phyloP scores from a whole-genome alignment of 2,329 filamentous ascomycete species.

The Sporothrix dimorphospora region DNA sequence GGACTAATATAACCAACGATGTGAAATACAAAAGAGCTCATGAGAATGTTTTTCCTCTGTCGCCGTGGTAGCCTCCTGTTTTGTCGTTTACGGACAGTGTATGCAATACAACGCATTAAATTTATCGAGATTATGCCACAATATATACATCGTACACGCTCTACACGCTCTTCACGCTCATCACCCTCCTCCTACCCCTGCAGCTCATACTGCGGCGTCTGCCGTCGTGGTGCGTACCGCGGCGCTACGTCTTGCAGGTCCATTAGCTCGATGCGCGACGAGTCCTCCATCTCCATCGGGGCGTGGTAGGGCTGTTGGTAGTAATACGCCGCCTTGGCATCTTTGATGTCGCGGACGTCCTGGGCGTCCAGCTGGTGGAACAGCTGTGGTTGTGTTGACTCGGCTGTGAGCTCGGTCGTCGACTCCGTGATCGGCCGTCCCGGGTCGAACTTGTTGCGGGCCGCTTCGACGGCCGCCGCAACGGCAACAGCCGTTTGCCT shows the following conservation, averaged over 20 bases:
- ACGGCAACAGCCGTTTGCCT: not conserved
- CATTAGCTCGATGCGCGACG: not conserved
- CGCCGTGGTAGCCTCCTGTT: no score
- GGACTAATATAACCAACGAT: no score
- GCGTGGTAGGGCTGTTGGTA: not conserved
- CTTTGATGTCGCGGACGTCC: not conserved
- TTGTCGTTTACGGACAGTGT: no score
- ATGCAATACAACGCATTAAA: no score
- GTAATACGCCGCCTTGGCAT: not conserved
- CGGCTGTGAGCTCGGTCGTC: not conserved
- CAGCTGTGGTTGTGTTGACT: not conserved
- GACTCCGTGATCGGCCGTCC: not conserved
- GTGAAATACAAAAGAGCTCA: no score
- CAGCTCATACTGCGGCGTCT: conserved; percentile 14
- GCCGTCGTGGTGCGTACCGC: not conserved
- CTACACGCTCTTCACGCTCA: no score
- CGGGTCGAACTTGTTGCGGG: not conserved
- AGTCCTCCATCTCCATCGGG: not conserved
- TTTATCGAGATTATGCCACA: no score
- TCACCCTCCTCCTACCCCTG: conserved; percentile 4
- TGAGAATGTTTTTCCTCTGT: no score
- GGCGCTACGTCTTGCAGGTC: not conserved
- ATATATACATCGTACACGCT: no score
- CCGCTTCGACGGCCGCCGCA: not conserved
- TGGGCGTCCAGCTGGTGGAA: conserved; percentile 1